Percentiles rank a stretch among this genome's conserved stretches.
phyloP scores from a whole-genome alignment of 768 basidiomycete species.

The Boletus pseudo-olivaceus region DNA sequence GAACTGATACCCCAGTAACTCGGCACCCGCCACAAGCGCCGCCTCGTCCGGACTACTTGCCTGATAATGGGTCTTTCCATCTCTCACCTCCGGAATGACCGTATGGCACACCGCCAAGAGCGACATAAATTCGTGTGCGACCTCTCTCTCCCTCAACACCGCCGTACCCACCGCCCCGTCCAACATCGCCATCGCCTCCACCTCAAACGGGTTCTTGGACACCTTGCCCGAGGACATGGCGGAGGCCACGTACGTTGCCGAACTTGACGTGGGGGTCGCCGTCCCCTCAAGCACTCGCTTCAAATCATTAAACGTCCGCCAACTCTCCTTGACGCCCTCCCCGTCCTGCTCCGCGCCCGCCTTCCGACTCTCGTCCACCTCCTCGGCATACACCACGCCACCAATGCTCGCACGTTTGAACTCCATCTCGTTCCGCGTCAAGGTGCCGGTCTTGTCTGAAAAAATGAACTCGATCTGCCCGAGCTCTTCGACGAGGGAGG shows the following conservation, averaged over 20 bases:
- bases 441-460: conserved; percentile 91
- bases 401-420: conserved; percentile 87
- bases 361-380: conserved; percentile 81
- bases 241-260: not conserved
- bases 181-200: conserved; percentile 16
- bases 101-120: conserved; percentile 96
- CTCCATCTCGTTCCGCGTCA: conserved; percentile 98
- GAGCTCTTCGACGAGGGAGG: conserved; percentile 95
- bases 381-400: conserved; percentile 85
- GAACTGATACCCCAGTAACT: conserved; percentile 88
- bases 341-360: conserved; percentile 47
- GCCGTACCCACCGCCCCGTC: not conserved
- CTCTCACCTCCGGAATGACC: conserved; percentile 89
- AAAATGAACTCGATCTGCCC: conserved; percentile 98
- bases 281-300: conserved; percentile 46
- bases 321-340: conserved; percentile 48
- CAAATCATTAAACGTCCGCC: conserved; percentile 81
- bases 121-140: conserved; percentile 70
- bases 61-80: conserved; percentile 90
- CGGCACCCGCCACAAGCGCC: conserved; percentile 91
- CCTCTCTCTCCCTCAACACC: conserved; percentile 40
- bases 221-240: conserved; percentile 2
- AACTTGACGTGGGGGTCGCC: not conserved
- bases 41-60: conserved; percentile 98
- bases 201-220: conserved; percentile 57